phyloP scores from a whole-genome alignment of 2,329 filamentous ascomycete genomes.

The Clarireedia paspali region DNA sequence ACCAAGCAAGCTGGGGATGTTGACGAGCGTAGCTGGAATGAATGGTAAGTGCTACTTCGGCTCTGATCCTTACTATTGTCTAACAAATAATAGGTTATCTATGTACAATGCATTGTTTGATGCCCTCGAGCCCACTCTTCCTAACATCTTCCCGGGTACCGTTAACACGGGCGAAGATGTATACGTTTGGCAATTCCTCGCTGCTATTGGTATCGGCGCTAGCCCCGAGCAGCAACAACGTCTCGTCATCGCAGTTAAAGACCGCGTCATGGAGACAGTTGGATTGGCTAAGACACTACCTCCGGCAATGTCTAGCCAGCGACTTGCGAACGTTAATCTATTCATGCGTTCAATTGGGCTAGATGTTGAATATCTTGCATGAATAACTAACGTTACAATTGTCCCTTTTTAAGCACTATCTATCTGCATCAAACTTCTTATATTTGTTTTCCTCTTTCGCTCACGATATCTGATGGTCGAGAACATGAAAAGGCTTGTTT shows the following conservation, averaged over 20 bases:
- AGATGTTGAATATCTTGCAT: constrained; percentile 66
- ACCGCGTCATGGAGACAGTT: constrained; percentile 94
- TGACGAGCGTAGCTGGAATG: constrained; percentile 65
- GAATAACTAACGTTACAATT: not conserved
- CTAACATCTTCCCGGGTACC: constrained; percentile 83
- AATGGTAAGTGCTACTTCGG: constrained; percentile 52
- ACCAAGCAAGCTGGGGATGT: constrained; percentile 73
- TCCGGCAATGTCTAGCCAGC: constrained; percentile 72
- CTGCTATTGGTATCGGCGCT: constrained; percentile 88
- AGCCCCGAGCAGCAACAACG: constrained; percentile 92
- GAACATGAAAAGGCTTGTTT: not conserved
- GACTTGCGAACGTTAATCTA: constrained; percentile 87
- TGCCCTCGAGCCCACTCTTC: constrained; percentile 72
- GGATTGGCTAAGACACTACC: constrained; percentile 82
- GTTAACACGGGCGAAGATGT: constrained; percentile 87
- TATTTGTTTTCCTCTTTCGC: not conserved
- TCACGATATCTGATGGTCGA: constrained; percentile 4
- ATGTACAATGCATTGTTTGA: constrained; percentile 87
- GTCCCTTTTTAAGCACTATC: not conserved
- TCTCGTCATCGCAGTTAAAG: constrained; percentile 91
- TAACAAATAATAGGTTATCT: constrained; percentile 47
- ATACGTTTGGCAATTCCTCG: constrained; percentile 97
- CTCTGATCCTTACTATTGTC: constrained; percentile 10
- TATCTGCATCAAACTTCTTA: constrained; percentile 1
- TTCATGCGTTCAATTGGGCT: constrained; percentile 99